A percentile compares a stretch with the other conserved stretches of the same genome.
phyloP scores from a whole-genome alignment of 106 monocot species.

The Xerophyta viscosa region DNA sequence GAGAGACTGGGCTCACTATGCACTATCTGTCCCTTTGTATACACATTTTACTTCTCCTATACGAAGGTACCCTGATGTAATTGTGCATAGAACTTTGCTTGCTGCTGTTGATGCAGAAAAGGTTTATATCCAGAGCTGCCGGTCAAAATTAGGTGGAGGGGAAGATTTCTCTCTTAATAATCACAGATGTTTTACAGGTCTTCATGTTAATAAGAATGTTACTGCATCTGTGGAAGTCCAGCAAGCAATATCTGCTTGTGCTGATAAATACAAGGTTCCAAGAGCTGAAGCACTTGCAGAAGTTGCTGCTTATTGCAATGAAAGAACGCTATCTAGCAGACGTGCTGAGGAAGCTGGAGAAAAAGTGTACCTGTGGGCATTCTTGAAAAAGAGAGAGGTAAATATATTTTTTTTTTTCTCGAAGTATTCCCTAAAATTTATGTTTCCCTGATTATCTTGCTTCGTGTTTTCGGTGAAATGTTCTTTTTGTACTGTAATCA shows the following conservation, averaged over 20 bases:
- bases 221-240: slow-evolving; percentile 53
- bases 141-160: no score
- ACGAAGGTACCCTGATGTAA: slow-evolving; percentile 87
- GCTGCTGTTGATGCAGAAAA: slow-evolving; percentile 75
- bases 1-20: slow-evolving; percentile 88
- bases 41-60: slow-evolving; percentile 94
- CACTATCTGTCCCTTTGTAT: slow-evolving; percentile 64
- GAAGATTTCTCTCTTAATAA: slow-evolving; percentile 1
- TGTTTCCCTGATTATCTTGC: no score
- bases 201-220: slow-evolving; percentile 41
- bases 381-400: slow-evolving; percentile 88
- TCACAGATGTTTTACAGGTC: slow-evolving; percentile 43
- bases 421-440: no score
- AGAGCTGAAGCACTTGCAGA: slow-evolving; percentile 42
- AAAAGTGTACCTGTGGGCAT: slow-evolving; percentile 72
- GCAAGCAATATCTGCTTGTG: slow-evolving; percentile 43
- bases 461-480: no score
- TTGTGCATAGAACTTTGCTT: slow-evolving; percentile 72
- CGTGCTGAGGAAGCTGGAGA: slow-evolving; percentile 76
- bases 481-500: no score
- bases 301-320: slow-evolving; percentile 73
- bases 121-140: slow-evolving; percentile 27
- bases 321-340: slow-evolving; percentile 61
- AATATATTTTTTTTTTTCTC: slow-evolving; percentile 2
- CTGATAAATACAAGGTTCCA: slow-evolving; percentile 52